phyloP scores from a whole-genome alignment of 1,284 basidiomycete species.

The Trametes versicolor region DNA sequence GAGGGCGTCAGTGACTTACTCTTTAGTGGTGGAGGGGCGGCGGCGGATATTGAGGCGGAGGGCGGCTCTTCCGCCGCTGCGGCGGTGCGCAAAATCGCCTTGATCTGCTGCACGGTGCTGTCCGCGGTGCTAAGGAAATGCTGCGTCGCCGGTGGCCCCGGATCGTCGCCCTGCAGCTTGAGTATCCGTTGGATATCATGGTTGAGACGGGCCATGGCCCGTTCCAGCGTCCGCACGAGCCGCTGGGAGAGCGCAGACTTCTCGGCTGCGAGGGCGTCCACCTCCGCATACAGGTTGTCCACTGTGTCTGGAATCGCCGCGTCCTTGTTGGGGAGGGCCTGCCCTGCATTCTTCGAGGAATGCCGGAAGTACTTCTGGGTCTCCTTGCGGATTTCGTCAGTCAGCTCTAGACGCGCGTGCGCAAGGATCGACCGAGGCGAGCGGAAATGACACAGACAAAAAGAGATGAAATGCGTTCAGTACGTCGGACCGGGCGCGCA shows the following conservation, averaged over 20 bases:
- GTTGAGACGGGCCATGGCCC: constrained; percentile 64
- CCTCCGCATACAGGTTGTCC: constrained; percentile 59
- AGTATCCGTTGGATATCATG: constrained; percentile 64
- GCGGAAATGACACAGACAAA: background rate
- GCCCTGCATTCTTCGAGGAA: constrained; percentile 47
- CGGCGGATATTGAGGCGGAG: constrained; percentile 30
- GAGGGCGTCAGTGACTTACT: constrained; percentile 36
- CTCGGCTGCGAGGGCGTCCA: constrained; percentile 62
- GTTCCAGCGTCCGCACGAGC: constrained; percentile 59
- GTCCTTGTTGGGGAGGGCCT: constrained; percentile 47
- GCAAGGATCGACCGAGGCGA: background rate
- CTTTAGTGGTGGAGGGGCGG: constrained; percentile 41
- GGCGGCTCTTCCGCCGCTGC: constrained; percentile 43
- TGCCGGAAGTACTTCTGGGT: constrained; percentile 62
- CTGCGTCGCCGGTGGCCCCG: constrained; percentile 42
- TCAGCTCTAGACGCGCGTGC: constrained; percentile 52
- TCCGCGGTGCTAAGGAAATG: constrained; percentile 43
- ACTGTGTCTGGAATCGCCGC: constrained; percentile 58
- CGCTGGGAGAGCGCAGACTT: constrained; percentile 64
- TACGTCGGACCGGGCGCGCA: background rate
- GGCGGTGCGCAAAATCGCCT: constrained; percentile 58
- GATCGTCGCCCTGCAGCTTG: constrained; percentile 63
- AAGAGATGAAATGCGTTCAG: background rate
- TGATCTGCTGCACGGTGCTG: constrained; percentile 57
- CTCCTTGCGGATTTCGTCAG: constrained; percentile 64